Evolutionary conservation across 2,329 filamentous ascomycete genomes (phyloP).

Genomic region (Cercospora sp.): DNA sequence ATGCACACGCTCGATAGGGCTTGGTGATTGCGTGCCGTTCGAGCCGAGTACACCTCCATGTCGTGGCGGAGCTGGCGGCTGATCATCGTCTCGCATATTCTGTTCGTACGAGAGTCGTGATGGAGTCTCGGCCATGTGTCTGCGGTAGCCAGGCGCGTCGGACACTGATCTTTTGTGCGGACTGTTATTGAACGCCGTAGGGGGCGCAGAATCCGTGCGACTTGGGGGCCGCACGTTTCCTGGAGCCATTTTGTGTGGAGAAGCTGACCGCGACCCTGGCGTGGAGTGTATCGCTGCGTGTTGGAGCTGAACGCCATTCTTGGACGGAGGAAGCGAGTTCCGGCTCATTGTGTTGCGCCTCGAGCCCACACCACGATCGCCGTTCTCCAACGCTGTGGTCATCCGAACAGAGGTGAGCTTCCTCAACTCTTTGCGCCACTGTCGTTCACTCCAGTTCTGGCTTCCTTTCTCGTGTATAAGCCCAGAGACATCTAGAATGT

Average conservation of each 20-base stretch:
- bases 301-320: constrained; percentile 45
- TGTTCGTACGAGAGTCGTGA: constrained; percentile 44
- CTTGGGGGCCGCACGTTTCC: constrained; percentile 36
- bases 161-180: constrained; percentile 53
- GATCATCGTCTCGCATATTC: constrained; percentile 34
- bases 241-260: constrained; percentile 38
- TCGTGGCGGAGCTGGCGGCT: constrained; percentile 45
- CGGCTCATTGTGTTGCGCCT: constrained; percentile 47
- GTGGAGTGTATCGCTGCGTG: constrained; percentile 43
- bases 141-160: constrained; percentile 48
- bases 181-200: constrained; percentile 33
- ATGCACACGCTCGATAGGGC: constrained; percentile 52
- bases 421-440: constrained; percentile 88
- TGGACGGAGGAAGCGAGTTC: constrained; percentile 39
- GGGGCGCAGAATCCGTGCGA: constrained; percentile 48
- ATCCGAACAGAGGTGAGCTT: constrained; percentile 81
- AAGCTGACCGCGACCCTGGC: constrained; percentile 47
- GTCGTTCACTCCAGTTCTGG: constrained; percentile 74
- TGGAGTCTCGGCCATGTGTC: constrained; percentile 43
- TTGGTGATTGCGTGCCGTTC: constrained; percentile 41
- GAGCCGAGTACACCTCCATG: constrained; percentile 38
- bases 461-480: constrained; percentile 79
- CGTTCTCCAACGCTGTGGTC: constrained; percentile 45
- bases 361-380: constrained; percentile 32
- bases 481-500: constrained; percentile 78